Percentiles rank a stretch among this genome's conserved stretches.
Evolutionary conservation across 495 filamentous ascomycete genomes (phyloP).

Genomic region (Podospora sp.): DNA sequence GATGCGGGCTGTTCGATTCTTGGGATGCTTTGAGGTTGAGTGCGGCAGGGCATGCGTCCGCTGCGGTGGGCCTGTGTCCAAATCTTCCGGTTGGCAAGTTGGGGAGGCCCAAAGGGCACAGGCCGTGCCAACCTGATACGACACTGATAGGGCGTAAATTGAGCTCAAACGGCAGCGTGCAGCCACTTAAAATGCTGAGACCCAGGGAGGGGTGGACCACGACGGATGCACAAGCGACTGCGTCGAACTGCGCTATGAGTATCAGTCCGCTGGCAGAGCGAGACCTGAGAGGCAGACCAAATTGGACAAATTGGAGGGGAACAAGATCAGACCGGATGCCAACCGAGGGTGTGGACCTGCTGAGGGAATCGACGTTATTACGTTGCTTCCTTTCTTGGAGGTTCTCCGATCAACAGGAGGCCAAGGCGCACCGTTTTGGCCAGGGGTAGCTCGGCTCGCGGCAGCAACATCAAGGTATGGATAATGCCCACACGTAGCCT

Average conservation of each 20-base stretch:
- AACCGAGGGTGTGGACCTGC: not conserved
- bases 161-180: constrained; percentile 14
- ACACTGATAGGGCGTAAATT: constrained; percentile 26
- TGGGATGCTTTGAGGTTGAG: constrained; percentile 22
- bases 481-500: not conserved
- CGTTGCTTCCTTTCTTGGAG: constrained; percentile 10
- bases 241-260: not conserved
- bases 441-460: constrained; percentile 4
- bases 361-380: not conserved
- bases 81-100: constrained; percentile 30
- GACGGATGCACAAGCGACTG: constrained; percentile 3
- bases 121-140: constrained; percentile 3
- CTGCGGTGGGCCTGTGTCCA: constrained; percentile 27
- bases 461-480: not conserved
- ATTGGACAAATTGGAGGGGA: not conserved
- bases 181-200: constrained; percentile 21
- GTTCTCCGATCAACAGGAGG: constrained; percentile 11
- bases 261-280: too few relatives aligned
- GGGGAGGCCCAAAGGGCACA: constrained; percentile 5
- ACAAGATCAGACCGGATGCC: too few relatives aligned
- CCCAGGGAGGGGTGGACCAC: constrained; percentile 14
- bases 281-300: not conserved
- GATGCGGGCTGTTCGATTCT: constrained; percentile 20
- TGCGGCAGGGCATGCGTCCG: constrained; percentile 21
- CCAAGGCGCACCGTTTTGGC: constrained; percentile 19